Conservation (phyloP, 495 filamentous ascomycete species). For the Penicillium cataractarum region DNA sequence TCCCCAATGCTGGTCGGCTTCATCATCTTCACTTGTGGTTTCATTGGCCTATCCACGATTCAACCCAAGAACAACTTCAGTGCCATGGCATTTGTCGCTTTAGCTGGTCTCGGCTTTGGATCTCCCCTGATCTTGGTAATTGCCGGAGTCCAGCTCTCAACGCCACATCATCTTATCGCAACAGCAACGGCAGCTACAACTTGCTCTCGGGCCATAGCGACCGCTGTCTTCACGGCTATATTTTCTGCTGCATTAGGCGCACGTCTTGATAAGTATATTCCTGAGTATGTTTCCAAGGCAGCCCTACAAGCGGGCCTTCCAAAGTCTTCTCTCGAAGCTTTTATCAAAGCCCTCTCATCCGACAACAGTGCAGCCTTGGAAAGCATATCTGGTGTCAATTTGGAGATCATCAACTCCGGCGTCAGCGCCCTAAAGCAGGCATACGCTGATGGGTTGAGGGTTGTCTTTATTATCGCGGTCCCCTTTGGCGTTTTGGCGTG, state of each 20-base stretch:
- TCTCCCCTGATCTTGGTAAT: conserved; percentile 14
- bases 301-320: conserved; percentile 9
- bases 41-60: conserved; percentile 13
- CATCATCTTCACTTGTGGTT: conserved; percentile 10
- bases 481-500: conserved; percentile 17
- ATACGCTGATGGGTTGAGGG: conserved; percentile 15
- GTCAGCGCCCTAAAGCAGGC: conserved; percentile 9
- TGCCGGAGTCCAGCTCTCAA: conserved; percentile 14
- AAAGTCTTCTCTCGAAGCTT: conserved; percentile 3
- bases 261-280: conserved; percentile 7
- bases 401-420: not conserved
- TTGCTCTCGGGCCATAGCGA: conserved; percentile 13
- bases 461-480: conserved; percentile 17
- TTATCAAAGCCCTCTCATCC: conserved; percentile 3
- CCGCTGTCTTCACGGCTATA: conserved; percentile 14
- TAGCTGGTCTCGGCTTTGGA: conserved; percentile 12
- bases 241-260: not conserved
- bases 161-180: conserved; percentile 12
- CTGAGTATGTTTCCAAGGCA: conserved; percentile 9
- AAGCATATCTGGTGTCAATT: not conserved
- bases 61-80: conserved; percentile 3
- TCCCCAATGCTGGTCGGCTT: conserved; percentile 9
- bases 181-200: conserved; percentile 16
- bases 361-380: conserved; percentile 1
- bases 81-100: conserved; percentile 5